Base-by-base conservation (phyloP, 1,139 yeast species). In the Zygoascus meyerae region DNA sequence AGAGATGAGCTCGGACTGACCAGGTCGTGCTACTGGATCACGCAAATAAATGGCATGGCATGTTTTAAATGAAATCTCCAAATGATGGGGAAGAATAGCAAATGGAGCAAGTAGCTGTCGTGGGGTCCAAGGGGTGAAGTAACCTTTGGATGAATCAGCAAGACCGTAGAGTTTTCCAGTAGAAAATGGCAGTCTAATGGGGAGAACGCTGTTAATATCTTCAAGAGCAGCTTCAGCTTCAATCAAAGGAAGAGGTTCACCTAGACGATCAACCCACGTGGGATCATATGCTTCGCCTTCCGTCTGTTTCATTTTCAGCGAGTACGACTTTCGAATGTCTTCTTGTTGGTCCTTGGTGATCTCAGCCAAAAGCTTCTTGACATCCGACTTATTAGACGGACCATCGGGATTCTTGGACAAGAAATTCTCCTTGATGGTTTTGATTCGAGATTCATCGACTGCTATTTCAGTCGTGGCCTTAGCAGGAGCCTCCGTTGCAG, bases 1-100 rank as follows among this genome's bases (percentile, higher is more conserved):
- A 44, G 95, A 75, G 52, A 92, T 86, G 49, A 92, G 95, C 71
- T 92, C 98, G 29, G 97, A 86, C 62, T 86, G 90, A 44, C 96
- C 97, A 10, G 97, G 97, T 67, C 97, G 79, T 10, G 97, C 95
- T 48, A 92, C 90, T 12, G 98, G 98, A 65, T 92, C 95, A 69
- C 97, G 83, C 67, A 92, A 72, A 68, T 92, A 92, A 29, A 92
- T 83, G 9, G 97, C 97, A 67, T 90, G 96, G 65, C 97, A 90
- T 7, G 97, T 87, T 52, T 78, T 77, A 67, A 86, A 90, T 16
- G 95, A 85, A 34, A 94, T 73, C 68, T 92, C 98, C 51, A 92
- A 73, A 66, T 92, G 97, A 52, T 86, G 82, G 28, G 98, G 98
- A 57, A 87, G 76, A 51, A 92, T 77, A 12, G 97, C 94, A 67